phyloP scores from a whole-genome alignment of 2,329 filamentous ascomycete species.

The Ceratocystis variospora region DNA sequence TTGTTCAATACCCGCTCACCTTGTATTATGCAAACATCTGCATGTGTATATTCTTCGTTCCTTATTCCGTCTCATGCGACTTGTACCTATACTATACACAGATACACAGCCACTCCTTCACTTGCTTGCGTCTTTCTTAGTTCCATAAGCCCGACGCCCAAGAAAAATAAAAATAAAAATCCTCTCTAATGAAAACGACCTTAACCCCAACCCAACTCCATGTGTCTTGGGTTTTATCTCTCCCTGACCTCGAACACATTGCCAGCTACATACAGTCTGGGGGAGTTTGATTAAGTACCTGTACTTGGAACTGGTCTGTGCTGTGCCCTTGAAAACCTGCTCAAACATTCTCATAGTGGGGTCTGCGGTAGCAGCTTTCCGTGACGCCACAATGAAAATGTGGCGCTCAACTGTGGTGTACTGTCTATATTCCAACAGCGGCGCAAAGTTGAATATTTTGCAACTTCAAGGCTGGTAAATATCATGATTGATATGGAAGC shows the following conservation, averaged over 20 bases:
- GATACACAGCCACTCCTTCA: neutral
- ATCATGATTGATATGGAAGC: too few relatives aligned
- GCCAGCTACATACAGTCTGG: neutral
- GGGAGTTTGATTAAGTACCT: conserved; percentile 24
- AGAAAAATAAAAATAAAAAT: neutral
- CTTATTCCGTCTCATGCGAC: neutral
- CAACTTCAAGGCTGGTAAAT: too few relatives aligned
- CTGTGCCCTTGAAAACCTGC: conserved; percentile 32
- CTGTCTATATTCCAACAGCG: neutral
- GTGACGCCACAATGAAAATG: neutral
- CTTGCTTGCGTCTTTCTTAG: neutral
- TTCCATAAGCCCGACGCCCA: too few relatives aligned
- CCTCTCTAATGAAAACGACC: neutral
- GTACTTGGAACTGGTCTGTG: conserved; percentile 24
- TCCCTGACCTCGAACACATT: neutral
- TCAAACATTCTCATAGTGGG: conserved; percentile 36
- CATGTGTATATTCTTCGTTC: neutral
- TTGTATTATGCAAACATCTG: neutral
- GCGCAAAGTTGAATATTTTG: neutral
- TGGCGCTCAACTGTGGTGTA: neutral
- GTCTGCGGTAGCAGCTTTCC: too few relatives aligned
- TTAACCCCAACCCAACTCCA: neutral
- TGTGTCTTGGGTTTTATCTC: neutral
- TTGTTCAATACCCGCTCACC: conserved; percentile 5
- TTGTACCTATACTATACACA: neutral